Evolutionary conservation across 345 rosid species (phyloP), one percentile per base, ranked within the genome.

Genomic region (Ceriops decandra): DNA sequence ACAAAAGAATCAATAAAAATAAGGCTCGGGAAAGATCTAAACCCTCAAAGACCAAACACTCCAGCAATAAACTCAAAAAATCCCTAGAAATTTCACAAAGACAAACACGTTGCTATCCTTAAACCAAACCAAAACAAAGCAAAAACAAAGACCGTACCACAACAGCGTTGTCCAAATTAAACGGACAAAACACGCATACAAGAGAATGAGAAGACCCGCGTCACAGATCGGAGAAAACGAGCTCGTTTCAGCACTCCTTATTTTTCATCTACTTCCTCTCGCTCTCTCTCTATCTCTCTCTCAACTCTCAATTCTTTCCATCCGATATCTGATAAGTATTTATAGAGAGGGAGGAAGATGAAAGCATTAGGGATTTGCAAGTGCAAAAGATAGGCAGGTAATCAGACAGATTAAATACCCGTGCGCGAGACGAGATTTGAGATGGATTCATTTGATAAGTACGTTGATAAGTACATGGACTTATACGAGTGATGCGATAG

Each of bases 291-390:
- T 42, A 1, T 42, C 16, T 42, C 47, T 6, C 36, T 42, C 49
- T 3, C 11, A 38, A 2, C 47, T 11, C 47, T 38, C 16, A 2
- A 16, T 42, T 42, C 49, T 11, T 13, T 13, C 5, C 5, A 33
- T 56, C 46, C 30, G 24, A 9, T 13, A 9, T 56, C 59, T 24
- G 31, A 15, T 3, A 24, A 56, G 59, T 56, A 56, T 56, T 56
- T 56, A 56, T 56, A 56, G 59, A 13, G 17, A 9, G 59, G n/a
- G 26, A 16, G 5, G 58, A 8, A 38, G 58, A 56, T 6, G 59
- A 56, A 10, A 10, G 59, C 59, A 56, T 56, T 56, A 56, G 59
- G 59, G 59, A 56, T 56, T 56, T 24, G 59, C 59, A 27, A 33
- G 36, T 33, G 36, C 36, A 13, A 42, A 42, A 24, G 59, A 21